Evolutionary conservation across 495 filamentous ascomycete species (phyloP).

Genomic region (Penicillium simplicissimum): DNA sequence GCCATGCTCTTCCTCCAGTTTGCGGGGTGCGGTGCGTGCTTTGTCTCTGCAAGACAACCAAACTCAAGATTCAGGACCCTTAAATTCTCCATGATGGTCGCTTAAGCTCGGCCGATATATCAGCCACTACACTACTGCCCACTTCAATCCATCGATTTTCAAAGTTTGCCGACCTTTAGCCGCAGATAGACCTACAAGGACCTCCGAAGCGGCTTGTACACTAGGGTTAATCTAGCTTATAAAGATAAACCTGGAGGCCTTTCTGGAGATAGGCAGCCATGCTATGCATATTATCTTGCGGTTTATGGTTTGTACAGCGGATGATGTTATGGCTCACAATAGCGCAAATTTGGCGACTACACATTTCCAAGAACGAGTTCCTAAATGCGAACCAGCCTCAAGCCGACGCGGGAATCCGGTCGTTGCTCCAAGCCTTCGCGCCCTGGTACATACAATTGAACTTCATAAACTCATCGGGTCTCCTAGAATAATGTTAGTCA

Average conservation of each 20-base stretch:
- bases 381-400: background rate
- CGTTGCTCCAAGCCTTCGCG: conserved; percentile 31
- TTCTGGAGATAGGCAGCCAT: too few relatives aligned
- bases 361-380: background rate
- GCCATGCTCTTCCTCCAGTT: background rate
- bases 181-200: background rate
- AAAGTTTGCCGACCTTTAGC: background rate
- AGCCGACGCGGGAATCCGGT: background rate
- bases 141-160: background rate
- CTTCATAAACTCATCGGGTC: conserved; percentile 44
- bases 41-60: too few relatives aligned
- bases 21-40: background rate
- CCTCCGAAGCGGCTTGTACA: too few relatives aligned
- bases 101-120: background rate
- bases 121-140: background rate
- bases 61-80: too few relatives aligned
- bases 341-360: background rate
- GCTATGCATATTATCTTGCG: too few relatives aligned
- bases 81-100: background rate
- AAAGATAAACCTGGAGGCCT: too few relatives aligned
- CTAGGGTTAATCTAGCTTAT: too few relatives aligned
- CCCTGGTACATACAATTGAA: conserved; percentile 45
- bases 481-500: conserved; percentile 11
- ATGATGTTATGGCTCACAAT: too few relatives aligned
- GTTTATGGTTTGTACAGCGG: too few relatives aligned